A percentile compares a stretch with the other conserved stretches of the same genome.
Conservation (phyloP, 192 early-diverging fungal species). For the Backusella sp. region DNA sequence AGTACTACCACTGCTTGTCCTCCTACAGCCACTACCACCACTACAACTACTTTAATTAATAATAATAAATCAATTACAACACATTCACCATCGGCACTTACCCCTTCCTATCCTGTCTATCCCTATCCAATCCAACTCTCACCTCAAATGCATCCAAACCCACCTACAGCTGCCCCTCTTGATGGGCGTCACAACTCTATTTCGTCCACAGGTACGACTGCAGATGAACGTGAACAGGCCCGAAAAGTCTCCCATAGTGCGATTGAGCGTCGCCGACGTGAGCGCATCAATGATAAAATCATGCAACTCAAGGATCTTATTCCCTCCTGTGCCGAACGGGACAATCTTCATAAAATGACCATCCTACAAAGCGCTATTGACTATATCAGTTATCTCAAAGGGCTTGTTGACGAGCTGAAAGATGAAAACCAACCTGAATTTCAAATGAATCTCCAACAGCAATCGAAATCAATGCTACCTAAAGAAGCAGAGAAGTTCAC, state of each 20-base stretch:
- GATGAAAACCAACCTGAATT: constrained; percentile 12
- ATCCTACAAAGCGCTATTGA: constrained; percentile 73
- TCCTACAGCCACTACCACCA: neutral
- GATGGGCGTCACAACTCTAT: constrained; percentile 2
- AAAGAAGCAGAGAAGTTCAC: constrained; percentile 31
- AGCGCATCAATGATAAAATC: constrained; percentile 84
- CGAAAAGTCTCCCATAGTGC: constrained; percentile 82
- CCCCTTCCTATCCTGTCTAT: constrained; percentile 1
- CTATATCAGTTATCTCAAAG: constrained; percentile 63
- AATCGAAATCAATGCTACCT: constrained; percentile 24
- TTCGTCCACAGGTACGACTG: constrained; percentile 5
- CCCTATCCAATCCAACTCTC: constrained; percentile 15
- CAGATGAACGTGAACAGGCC: constrained; percentile 63
- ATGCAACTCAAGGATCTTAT: constrained; percentile 71
- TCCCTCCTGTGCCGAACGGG: constrained; percentile 63
- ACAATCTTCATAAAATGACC: constrained; percentile 68
- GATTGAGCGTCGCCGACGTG: constrained; percentile 81
- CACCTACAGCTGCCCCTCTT: neutral
- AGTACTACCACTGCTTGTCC: neutral
- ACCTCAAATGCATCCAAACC: constrained; percentile 3
- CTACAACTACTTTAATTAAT: neutral
- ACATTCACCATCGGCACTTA: neutral
- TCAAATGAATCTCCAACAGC: constrained; percentile 21
- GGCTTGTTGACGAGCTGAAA: constrained; percentile 20
- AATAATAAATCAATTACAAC: neutral